phyloP scores from a whole-genome alignment of 2,329 filamentous ascomycete species.

The Annulohypoxylon truncatum region DNA sequence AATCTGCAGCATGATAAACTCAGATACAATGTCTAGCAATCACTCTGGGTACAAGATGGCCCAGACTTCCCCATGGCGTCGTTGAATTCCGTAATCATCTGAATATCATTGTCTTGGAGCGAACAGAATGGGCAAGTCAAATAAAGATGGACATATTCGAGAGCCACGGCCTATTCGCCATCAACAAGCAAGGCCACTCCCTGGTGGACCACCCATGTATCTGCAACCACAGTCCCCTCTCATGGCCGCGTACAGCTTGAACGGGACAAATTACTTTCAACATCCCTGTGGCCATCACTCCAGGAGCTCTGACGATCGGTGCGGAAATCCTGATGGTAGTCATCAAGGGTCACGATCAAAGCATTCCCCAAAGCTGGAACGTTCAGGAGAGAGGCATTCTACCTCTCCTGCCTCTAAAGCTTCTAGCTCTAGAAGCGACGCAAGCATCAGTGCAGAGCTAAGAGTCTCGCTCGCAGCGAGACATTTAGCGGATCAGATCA shows the following conservation, averaged over 20 bases:
- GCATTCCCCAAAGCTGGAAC: neutral
- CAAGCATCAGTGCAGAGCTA: constrained; percentile 38
- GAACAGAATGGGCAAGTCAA: neutral
- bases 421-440: neutral
- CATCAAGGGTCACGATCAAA: neutral
- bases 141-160: neutral
- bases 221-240: constrained; percentile 12
- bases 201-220: neutral
- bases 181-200: constrained; percentile 1
- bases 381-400: neutral
- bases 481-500: constrained; percentile 43
- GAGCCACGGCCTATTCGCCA: neutral
- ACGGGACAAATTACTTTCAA: constrained; percentile 11
- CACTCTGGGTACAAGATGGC: constrained; percentile 13
- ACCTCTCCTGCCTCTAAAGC: neutral
- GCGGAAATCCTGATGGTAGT: neutral
- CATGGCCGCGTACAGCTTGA: constrained; percentile 3
- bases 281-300: constrained; percentile 23
- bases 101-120: neutral
- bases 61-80: neutral
- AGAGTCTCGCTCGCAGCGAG: constrained; percentile 45
- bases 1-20: neutral
- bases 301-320: neutral
- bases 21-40: constrained; percentile 13
- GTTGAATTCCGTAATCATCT: neutral